phyloP scores from a whole-genome alignment of 805 yeast genomes.

The Grigorovia transvaalensis region DNA sequence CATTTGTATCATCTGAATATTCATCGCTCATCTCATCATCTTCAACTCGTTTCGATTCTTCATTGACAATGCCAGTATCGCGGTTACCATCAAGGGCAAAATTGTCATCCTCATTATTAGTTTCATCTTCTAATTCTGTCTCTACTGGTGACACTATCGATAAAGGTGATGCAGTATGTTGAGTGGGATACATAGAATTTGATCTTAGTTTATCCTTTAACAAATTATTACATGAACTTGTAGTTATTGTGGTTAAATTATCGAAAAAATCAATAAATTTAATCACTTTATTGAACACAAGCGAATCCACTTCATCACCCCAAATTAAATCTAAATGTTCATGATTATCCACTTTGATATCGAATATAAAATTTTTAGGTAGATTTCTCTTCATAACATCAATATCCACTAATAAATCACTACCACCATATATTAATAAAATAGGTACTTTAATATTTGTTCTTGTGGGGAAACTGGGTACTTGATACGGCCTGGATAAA shows the following conservation, averaged over 20 bases:
- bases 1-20: not conserved
- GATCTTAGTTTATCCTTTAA: not conserved
- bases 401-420: constrained; percentile 81
- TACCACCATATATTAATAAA: constrained; percentile 64
- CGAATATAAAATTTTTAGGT: constrained; percentile 42
- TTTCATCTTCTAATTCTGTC: not conserved
- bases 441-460: constrained; percentile 63
- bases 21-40: not conserved
- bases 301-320: constrained; percentile 56
- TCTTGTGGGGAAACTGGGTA: constrained; percentile 43
- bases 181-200: not conserved
- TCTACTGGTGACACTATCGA: not conserved
- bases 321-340: constrained; percentile 88
- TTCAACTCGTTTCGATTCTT: not conserved
- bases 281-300: constrained; percentile 36
- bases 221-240: not conserved
- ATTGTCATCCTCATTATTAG: not conserved
- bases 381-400: constrained; percentile 59
- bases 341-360: constrained; percentile 52
- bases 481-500: constrained; percentile 28
- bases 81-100: not conserved
- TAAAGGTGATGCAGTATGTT: not conserved
- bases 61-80: not conserved
- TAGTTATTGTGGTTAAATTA: not conserved
- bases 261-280: constrained; percentile 29